Evolutionary conservation across 345 rosid genomes (phyloP).

Genomic region (Euphorbia tirucalli): DNA sequence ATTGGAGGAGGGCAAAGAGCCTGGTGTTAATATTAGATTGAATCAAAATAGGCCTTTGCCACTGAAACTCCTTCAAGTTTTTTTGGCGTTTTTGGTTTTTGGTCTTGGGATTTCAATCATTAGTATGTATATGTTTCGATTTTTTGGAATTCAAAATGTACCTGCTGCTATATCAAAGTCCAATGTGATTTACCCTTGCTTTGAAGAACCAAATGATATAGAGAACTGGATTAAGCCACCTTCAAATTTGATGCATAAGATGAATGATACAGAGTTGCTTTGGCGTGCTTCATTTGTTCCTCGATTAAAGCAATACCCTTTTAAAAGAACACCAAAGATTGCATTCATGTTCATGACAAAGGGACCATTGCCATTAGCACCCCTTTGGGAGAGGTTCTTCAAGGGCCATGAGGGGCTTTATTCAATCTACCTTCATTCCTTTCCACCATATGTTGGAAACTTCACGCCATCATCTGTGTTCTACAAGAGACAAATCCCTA

Average conservation of each 20-base stretch:
- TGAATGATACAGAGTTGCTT: slow-evolving; percentile 61
- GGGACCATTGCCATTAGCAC: slow-evolving; percentile 83
- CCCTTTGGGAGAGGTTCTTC: slow-evolving; percentile 91
- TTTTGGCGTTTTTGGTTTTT: slow-evolving; percentile 29
- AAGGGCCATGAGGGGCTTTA: slow-evolving; percentile 59
- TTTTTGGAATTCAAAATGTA: slow-evolving; percentile 24
- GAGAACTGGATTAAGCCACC: slow-evolving; percentile 30
- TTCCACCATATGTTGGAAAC: slow-evolving; percentile 55
- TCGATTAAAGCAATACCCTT: slow-evolving; percentile 50
- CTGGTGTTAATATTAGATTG: slow-evolving; percentile 9
- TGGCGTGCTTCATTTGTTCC: slow-evolving; percentile 88
- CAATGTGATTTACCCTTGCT: slow-evolving; percentile 20
- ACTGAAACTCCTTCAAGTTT: slow-evolving; percentile 28
- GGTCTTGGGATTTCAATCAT: slow-evolving; percentile 31
- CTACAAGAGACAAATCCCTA: slow-evolving; percentile 75
- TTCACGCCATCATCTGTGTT: slow-evolving; percentile 60
- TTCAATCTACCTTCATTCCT: slow-evolving; percentile 69
- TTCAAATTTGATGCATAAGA: slow-evolving; percentile 25
- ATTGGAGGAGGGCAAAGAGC: slow-evolving; percentile 20
- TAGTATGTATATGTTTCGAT: slow-evolving; percentile 31
- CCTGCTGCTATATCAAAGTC: slow-evolving; percentile 11
- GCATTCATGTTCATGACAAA: slow-evolving; percentile 95
- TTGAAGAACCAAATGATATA: slow-evolving; percentile 14
- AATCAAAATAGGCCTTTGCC: slow-evolving; percentile 27
- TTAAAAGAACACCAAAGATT: slow-evolving; percentile 68